A percentile compares a stretch with the other conserved stretches of the same genome.
phyloP scores from a whole-genome alignment of 495 filamentous ascomycete genomes.

The Aspergillus saccharolyticus region DNA sequence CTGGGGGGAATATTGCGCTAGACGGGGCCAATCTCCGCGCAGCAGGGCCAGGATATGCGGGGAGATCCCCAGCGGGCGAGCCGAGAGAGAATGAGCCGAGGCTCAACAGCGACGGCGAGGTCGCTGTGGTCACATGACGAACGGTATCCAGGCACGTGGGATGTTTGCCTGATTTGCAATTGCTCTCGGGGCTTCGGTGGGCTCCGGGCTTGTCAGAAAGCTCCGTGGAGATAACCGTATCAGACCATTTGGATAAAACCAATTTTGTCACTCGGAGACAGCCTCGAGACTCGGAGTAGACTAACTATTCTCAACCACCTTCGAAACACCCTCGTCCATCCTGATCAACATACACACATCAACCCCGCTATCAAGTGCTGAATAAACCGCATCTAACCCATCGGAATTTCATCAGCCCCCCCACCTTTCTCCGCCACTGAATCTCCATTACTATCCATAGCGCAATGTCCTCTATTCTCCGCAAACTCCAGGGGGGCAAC shows the following conservation, averaged over 20 bases:
- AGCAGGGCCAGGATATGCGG: neutral
- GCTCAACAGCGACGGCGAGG: neutral
- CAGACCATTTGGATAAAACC: constrained; percentile 6
- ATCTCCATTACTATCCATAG: constrained; percentile 3
- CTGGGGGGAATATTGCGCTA: neutral
- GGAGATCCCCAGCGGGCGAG: constrained; percentile 18
- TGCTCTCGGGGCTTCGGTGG: neutral
- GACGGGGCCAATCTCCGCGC: neutral
- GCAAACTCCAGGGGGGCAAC: constrained; percentile 67
- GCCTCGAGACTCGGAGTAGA: neutral
- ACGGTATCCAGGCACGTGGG: constrained; percentile 9
- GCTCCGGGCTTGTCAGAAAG: constrained; percentile 10
- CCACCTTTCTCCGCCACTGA: neutral
- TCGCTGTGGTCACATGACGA: neutral
- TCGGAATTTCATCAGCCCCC: neutral
- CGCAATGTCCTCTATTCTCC: constrained; percentile 38
- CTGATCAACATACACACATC: neutral
- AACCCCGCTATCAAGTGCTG: neutral
- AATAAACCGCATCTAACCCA: neutral
- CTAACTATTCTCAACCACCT: neutral
- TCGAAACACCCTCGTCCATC: too few relatives aligned
- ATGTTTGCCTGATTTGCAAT: constrained; percentile 21
- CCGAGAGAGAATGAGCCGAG: neutral
- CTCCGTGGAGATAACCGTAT: constrained; percentile 16
- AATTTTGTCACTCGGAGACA: constrained; percentile 16